Conservation (phyloP, 371 early-diverging fungal species). For the Thermomucor indicae-seudaticae region DNA sequence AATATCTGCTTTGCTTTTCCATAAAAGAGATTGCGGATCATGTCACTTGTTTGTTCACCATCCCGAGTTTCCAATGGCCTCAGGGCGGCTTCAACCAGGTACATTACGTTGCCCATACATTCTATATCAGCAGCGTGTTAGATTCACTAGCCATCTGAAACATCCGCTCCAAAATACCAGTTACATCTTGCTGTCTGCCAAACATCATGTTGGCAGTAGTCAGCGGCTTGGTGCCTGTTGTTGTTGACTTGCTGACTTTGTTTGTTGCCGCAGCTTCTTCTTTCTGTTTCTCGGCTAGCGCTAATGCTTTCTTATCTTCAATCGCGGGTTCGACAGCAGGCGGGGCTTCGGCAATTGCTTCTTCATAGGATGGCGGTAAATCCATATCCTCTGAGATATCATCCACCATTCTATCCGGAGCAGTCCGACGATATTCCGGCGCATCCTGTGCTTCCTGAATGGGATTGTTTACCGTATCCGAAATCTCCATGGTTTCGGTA, state of each 20-base stretch:
- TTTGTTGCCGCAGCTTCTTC: neutral
- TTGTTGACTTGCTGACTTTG: neutral
- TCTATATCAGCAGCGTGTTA: conserved; percentile 45
- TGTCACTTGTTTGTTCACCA: conserved; percentile 35
- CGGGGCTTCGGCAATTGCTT: neutral
- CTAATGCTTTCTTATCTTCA: conserved; percentile 5
- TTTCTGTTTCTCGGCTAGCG: too few relatives aligned
- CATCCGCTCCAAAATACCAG: conserved; percentile 26
- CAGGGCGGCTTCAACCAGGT: conserved; percentile 54
- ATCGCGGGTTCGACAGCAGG: too few relatives aligned
- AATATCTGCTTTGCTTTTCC: conserved; percentile 62
- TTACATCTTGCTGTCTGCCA: conserved; percentile 69
- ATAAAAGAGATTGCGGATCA: conserved; percentile 54
- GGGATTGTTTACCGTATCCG: too few relatives aligned
- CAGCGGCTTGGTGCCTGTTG: neutral
- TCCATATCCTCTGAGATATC: too few relatives aligned
- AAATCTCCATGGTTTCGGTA: too few relatives aligned
- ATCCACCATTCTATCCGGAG: too few relatives aligned
- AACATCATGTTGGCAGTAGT: conserved; percentile 45
- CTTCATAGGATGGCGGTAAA: conserved; percentile 14
- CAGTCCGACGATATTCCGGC: too few relatives aligned
- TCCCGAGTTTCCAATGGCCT: conserved; percentile 28
- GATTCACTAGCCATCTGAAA: neutral
- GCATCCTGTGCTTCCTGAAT: too few relatives aligned
- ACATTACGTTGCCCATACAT: conserved; percentile 72